Conservation (phyloP, 2,329 filamentous ascomycete genomes). For the Xylaria sp. region DNA sequence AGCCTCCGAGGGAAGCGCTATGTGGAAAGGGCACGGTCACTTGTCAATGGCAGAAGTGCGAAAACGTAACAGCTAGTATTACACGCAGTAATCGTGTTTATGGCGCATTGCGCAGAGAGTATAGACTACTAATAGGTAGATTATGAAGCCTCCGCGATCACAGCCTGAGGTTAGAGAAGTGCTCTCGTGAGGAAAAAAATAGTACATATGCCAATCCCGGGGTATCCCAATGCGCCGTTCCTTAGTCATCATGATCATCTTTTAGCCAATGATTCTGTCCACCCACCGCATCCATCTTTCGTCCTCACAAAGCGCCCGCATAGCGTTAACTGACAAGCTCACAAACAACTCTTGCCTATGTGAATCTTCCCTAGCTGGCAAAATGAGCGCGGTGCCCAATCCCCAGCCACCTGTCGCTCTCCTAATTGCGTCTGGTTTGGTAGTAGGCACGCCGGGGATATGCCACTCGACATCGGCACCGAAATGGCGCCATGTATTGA, state of each 20-base stretch:
- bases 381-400: slow-evolving; percentile 49
- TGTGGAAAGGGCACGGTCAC: background rate
- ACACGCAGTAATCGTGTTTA: slow-evolving; percentile 14
- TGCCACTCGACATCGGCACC: slow-evolving; percentile 56
- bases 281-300: slow-evolving; percentile 50
- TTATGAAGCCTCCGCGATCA: slow-evolving; percentile 14
- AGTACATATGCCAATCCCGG: slow-evolving; percentile 32
- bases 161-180: slow-evolving; percentile 1
- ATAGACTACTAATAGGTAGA: background rate
- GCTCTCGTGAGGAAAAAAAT: slow-evolving; percentile 15
- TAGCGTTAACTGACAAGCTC: slow-evolving; percentile 49
- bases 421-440: slow-evolving; percentile 52
- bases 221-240: slow-evolving; percentile 41
- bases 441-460: slow-evolving; percentile 52
- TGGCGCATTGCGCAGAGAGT: slow-evolving; percentile 13
- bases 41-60: slow-evolving; percentile 1
- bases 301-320: slow-evolving; percentile 49
- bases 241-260: slow-evolving; percentile 27
- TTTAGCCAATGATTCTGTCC: slow-evolving; percentile 50
- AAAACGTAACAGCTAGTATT: background rate
- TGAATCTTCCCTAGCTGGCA: slow-evolving; percentile 47
- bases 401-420: slow-evolving; percentile 49
- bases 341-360: slow-evolving; percentile 50
- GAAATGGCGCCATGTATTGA: slow-evolving; percentile 60
- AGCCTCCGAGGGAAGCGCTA: background rate